Evolutionary conservation across 176 grass and related monocot species (phyloP), one percentile per base, ranked within the genome.

Genomic region (Urochloa ruziziensis): DNA sequence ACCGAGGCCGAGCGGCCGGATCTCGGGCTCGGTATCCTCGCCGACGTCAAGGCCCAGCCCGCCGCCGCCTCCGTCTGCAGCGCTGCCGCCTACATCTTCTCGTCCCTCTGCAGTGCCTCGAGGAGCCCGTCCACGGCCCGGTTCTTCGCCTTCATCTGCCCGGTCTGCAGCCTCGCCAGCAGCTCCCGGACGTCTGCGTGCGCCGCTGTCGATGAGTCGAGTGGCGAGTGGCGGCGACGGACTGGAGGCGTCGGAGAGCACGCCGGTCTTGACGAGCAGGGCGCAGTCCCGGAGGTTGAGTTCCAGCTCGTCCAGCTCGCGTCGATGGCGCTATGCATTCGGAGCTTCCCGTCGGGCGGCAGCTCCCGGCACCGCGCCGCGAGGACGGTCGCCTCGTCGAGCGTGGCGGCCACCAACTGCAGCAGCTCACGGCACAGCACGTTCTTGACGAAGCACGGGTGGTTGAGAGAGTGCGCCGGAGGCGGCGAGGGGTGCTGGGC

Each of bases 101-200:
- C 93, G 61, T 99, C 91, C 74, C 74, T 80, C 42, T 12, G 68
- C 23, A 94, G 80, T 0, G 65, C 91, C 48, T 91, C 93, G 3
- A 99, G 78, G 1, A 99, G 86, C 48, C 77, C 80, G 42, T 99
- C 97, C 27, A 96, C 80, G 3, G 97, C 97, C 0, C 87, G 87
- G 30, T 70, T 68, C 77, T 96, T 99, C 2, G 93, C 89, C 52
- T 99, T 93, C 4, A 89, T 56, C 29, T 92, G 89, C 57, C 93
- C 97, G 83, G 96, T 94, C 86, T 99, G 97, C 29, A 99, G 87
- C 80, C 97, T 67, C 54, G 93, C 93, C 7, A 99, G 88, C 80
- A 99, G 63, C 85, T 99, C 96, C 15, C 91, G 82, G 10, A 99
- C 91, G 80, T 91, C 89, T 29, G 69, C 36, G 40, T 67, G 70